Evolutionary conservation across 345 rosid genomes (phyloP), one percentile per base, ranked within the genome.

Genomic region (Cardiospermum halicacabum): DNA sequence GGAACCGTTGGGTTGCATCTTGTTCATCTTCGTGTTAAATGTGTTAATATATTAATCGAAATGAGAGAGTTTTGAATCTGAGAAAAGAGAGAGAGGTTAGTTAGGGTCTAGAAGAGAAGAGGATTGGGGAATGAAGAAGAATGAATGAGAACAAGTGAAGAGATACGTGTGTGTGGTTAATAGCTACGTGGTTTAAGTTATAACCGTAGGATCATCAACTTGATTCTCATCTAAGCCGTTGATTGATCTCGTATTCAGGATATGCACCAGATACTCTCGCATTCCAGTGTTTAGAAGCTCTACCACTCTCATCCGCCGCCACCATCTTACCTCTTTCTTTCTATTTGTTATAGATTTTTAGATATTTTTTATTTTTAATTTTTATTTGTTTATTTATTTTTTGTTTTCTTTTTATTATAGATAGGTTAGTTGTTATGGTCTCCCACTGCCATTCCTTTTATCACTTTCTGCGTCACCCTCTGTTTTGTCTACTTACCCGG

Each of bases 1-100:
- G 45, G 84, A 60, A 51, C 73, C 82, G 74, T 66, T 73, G 57
- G 87, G 69, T 69, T 81, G 89, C 77, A 85, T 81, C 84, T 80
- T 83, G 63, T 53, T 67, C 51, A 53, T 24, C 3, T 48, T 19
- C 19, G 16, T 47, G 9, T 47, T 7, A 16, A 24, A 7, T 56
- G 27, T 55, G 11, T 21, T 4, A 16, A 5, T 3, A 24, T 9
- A 51, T 25, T 34, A 18, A 34, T 32, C 13, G 26, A 36, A 66
- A 26, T 34, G 45, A 54, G 36, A 40, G 31, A 50, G 15, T 26
- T 15, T 39, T 24, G 68, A 67, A 67, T 72, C 58, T 51, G 58
- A 63, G 48, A 11, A 49, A 24, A 28, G 51, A 24, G 21, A 15
- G 42, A 39, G 37, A 34, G 53, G 43, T 51, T 60, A 70, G 69